Evolutionary conservation across 352 stramenopile species (phyloP).

Genomic region (Phytophthora chlamydospora): DNA sequence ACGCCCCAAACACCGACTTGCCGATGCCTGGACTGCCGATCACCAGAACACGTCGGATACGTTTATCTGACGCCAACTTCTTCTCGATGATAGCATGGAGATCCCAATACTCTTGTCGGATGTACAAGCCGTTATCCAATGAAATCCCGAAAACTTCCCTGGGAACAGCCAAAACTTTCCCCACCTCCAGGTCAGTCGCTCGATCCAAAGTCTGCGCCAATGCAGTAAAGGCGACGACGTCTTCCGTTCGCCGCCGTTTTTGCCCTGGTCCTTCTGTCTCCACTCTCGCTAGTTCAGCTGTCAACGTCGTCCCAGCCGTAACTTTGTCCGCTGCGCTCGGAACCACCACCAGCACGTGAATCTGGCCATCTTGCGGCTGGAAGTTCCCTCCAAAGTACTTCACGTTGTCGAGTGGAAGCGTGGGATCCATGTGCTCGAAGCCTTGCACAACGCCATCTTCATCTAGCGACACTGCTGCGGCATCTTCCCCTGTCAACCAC

Average conservation of each 20-base stretch:
- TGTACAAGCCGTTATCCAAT: background rate
- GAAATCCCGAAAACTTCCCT: background rate
- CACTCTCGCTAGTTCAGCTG: no score
- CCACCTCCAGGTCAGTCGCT: no score
- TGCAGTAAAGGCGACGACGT: no score
- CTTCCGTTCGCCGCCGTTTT: no score
- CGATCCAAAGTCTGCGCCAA: no score
- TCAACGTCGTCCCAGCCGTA: no score
- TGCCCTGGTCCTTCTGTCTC: no score
- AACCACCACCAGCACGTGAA: slow-evolving; percentile 27
- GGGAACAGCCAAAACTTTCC: no score
- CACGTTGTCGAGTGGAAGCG: slow-evolving; percentile 20
- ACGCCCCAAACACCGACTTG: background rate
- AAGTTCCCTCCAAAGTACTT: slow-evolving; percentile 28
- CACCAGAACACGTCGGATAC: background rate
- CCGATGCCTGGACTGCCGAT: background rate
- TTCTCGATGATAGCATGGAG: background rate
- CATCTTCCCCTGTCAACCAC: slow-evolving; percentile 28
- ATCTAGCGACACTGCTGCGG: slow-evolving; percentile 7
- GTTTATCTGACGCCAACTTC: background rate
- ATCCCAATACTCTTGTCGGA: background rate
- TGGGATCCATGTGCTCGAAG: slow-evolving; percentile 23
- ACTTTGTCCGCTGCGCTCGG: no score
- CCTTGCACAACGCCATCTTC: slow-evolving; percentile 1
- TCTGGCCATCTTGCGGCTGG: slow-evolving; percentile 16